These are phyloP conservation scores for Eucommia ulmoides DNA, from an alignment of 257 asterid species.

Conservation along the genomic window DNA sequence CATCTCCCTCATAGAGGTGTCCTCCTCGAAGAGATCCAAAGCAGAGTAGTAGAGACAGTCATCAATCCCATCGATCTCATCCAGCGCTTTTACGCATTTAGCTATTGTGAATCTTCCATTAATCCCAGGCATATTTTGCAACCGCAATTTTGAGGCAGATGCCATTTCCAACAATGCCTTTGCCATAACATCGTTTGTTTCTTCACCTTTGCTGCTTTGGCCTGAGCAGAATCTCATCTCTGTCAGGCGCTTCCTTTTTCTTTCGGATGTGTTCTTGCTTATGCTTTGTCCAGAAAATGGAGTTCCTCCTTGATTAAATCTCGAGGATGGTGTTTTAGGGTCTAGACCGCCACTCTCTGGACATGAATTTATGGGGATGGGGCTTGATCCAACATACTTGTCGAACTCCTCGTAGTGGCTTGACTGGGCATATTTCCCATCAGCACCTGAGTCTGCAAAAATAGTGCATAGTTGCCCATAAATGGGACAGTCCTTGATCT, in stretches of 20 bases:
- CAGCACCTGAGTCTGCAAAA: slow-evolving; percentile 77
- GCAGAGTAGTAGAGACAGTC: slow-evolving; percentile 64
- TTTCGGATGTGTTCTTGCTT: slow-evolving; percentile 32
- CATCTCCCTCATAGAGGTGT: slow-evolving; percentile 42
- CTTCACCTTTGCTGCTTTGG: slow-evolving; percentile 36
- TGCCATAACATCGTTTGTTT: slow-evolving; percentile 40
- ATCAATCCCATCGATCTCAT: slow-evolving; percentile 56
- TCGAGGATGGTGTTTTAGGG: slow-evolving; percentile 43
- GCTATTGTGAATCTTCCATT: slow-evolving; percentile 47
- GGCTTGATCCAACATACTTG: slow-evolving; percentile 26
- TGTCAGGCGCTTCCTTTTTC: slow-evolving; percentile 56
- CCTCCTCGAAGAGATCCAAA: slow-evolving; percentile 68
- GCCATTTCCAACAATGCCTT: slow-evolving; percentile 53
- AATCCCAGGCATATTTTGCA: slow-evolving; percentile 22
- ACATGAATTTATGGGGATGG: slow-evolving; percentile 2
- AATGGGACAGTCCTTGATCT: slow-evolving; percentile 78
- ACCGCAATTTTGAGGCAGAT: slow-evolving; percentile 44
- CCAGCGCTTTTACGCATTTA: slow-evolving; percentile 69
- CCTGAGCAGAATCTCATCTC: slow-evolving; percentile 35
- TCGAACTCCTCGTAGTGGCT: no score
- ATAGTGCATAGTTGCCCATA: slow-evolving; percentile 67
- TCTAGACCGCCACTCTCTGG: slow-evolving; percentile 24
- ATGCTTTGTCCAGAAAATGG: slow-evolving; percentile 27
- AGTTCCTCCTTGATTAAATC: slow-evolving; percentile 20
- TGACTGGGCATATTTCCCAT: slow-evolving; percentile 90